A percentile compares a stretch with the other conserved stretches of the same genome.
Conservation (phyloP, 208 protist genomes). For the Trypanosoma conorhini region DNA sequence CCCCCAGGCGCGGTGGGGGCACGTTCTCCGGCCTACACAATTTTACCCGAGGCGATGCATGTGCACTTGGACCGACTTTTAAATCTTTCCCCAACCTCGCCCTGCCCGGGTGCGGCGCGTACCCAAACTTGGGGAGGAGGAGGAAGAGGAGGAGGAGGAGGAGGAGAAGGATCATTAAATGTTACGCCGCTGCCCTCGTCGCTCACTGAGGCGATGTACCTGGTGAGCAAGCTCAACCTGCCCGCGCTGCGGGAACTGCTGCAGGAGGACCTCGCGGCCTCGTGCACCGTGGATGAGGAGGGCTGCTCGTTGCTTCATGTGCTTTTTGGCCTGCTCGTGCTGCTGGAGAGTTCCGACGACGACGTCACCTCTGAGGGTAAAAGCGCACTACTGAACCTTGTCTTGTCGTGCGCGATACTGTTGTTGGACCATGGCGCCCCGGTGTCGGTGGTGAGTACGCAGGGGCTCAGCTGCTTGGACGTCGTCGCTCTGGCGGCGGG, state of each 20-base stretch:
- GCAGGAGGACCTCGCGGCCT: constrained; percentile 28
- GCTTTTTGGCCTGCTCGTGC: constrained; percentile 34
- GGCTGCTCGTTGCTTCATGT: constrained; percentile 62
- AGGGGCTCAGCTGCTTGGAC: constrained; percentile 64
- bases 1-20: background rate
- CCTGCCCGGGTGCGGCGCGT: background rate
- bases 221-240: constrained; percentile 64
- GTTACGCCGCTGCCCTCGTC: constrained; percentile 31
- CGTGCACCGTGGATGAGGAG: constrained; percentile 46
- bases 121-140: background rate
- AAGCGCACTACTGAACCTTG: constrained; percentile 37
- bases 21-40: constrained; percentile 12
- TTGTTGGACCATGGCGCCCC: constrained; percentile 54
- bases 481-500: constrained; percentile 37
- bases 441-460: constrained; percentile 27
- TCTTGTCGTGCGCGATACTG: constrained; percentile 42
- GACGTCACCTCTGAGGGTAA: constrained; percentile 6
- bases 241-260: constrained; percentile 47
- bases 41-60: constrained; percentile 20
- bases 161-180: background rate
- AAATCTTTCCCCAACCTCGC: background rate
- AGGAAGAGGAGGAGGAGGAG: background rate
- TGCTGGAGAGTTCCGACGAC: constrained; percentile 16
- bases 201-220: constrained; percentile 56
- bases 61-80: constrained; percentile 11